Evolutionary conservation across 2,329 filamentous ascomycete genomes (phyloP).

Genomic region (Drechmeria coniospora): DNA sequence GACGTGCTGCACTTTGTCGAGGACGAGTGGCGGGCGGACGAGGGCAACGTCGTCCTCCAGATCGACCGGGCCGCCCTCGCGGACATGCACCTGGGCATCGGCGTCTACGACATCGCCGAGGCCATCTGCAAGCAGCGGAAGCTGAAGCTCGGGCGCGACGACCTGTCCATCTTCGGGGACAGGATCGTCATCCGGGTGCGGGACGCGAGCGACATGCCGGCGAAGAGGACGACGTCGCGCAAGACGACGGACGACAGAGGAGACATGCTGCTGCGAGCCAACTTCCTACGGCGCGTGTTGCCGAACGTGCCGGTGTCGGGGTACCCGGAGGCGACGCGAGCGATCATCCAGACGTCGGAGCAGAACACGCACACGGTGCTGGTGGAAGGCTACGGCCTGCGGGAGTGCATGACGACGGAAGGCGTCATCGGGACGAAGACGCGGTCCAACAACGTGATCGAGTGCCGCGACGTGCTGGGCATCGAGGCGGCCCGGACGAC

Average conservation of each 20-base stretch:
- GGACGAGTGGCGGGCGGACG: conserved; percentile 70
- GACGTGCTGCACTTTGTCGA: conserved; percentile 72
- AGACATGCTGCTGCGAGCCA: conserved; percentile 58
- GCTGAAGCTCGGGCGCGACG: conserved; percentile 54
- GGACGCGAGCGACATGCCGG: conserved; percentile 33
- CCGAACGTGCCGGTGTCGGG: conserved; percentile 79
- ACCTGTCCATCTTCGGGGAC: conserved; percentile 44
- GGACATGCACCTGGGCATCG: conserved; percentile 69
- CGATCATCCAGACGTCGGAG: conserved; percentile 75
- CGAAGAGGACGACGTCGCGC: conserved; percentile 29
- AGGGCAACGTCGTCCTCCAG: conserved; percentile 63
- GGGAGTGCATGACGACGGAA: conserved; percentile 81
- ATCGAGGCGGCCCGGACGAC: conserved; percentile 87
- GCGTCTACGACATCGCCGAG: conserved; percentile 53
- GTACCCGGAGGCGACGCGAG: conserved; percentile 70
- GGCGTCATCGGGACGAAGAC: conserved; percentile 69
- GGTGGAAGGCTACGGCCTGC: conserved; percentile 88
- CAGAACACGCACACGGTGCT: conserved; percentile 55
- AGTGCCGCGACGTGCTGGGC: conserved; percentile 71
- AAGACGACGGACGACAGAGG: conserved; percentile 27
- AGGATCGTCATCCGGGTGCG: conserved; percentile 61
- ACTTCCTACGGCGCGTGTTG: conserved; percentile 68
- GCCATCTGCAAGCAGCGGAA: conserved; percentile 73
- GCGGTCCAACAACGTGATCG: conserved; percentile 77
- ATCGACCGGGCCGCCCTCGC: conserved; percentile 68